Evolutionary conservation across 768 basidiomycete genomes (phyloP).

Genomic region (Amanita thiersii): DNA sequence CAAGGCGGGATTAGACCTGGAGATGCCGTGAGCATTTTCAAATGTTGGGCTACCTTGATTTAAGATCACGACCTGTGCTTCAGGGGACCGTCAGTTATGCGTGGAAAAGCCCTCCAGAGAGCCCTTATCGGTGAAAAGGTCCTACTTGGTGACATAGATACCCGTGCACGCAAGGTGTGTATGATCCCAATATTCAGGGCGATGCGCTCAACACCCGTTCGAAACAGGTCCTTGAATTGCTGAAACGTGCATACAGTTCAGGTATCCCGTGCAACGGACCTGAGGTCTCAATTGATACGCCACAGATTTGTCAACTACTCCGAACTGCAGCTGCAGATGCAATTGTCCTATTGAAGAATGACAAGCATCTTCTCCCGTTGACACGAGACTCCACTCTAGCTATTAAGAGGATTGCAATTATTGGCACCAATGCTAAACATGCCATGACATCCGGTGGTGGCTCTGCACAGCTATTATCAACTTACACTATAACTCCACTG

Average conservation of each 20-base stretch:
- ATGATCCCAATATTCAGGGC: background rate
- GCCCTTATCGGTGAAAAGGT: slow-evolving; percentile 34
- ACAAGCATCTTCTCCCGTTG: slow-evolving; percentile 42
- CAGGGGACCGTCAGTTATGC: slow-evolving; percentile 40
- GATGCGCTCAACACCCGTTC: background rate
- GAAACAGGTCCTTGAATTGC: slow-evolving; percentile 35
- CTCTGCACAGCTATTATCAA: slow-evolving; percentile 41
- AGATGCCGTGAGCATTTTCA: slow-evolving; percentile 53
- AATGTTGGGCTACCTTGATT: too few species aligned
- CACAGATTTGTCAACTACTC: slow-evolving; percentile 36
- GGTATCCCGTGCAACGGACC: slow-evolving; percentile 47
- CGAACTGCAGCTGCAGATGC: slow-evolving; percentile 46
- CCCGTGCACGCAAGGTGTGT: slow-evolving; percentile 25
- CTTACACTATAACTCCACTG: slow-evolving; percentile 49
- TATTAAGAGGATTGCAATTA: slow-evolving; percentile 45
- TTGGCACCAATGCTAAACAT: slow-evolving; percentile 53
- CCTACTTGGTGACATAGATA: slow-evolving; percentile 31
- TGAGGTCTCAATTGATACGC: slow-evolving; percentile 38
- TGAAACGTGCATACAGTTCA: slow-evolving; percentile 38
- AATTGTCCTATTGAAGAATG: slow-evolving; percentile 57
- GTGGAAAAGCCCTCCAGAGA: slow-evolving; percentile 36
- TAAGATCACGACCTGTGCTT: slow-evolving; percentile 22
- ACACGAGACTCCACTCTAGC: too few species aligned
- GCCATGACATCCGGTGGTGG: slow-evolving; percentile 52
- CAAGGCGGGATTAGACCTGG: slow-evolving; percentile 56